Conservation (phyloP, 2,329 filamentous ascomycete species). For the Periconia sp. region DNA sequence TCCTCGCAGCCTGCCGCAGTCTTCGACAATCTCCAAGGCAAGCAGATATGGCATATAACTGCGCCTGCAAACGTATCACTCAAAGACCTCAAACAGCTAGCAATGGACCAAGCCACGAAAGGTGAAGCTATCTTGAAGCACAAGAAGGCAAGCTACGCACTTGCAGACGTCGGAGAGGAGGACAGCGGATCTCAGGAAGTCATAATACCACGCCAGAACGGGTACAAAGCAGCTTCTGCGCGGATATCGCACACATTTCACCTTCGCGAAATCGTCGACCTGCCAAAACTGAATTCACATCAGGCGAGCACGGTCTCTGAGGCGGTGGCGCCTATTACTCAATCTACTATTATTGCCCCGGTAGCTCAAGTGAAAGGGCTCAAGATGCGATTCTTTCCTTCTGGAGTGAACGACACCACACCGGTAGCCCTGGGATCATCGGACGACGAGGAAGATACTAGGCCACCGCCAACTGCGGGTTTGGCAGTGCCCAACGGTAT, state of each 20-base stretch:
- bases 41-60: conserved; percentile 81
- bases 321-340: conserved; percentile 46
- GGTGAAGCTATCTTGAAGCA: conserved; percentile 62
- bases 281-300: conserved; percentile 48
- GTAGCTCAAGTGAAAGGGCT: conserved; percentile 69
- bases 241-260: conserved; percentile 63
- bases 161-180: conserved; percentile 54
- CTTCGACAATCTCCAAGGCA: conserved; percentile 65
- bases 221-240: conserved; percentile 51
- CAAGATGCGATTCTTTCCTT: conserved; percentile 67
- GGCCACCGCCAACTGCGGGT: conserved; percentile 31
- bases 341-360: conserved; percentile 54
- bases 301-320: conserved; percentile 46
- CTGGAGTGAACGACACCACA: conserved; percentile 57
- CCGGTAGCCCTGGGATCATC: conserved; percentile 46
- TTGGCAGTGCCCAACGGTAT: conserved; percentile 25
- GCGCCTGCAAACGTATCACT: conserved; percentile 71
- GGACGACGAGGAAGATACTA: conserved; percentile 47
- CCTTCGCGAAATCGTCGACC: conserved; percentile 63
- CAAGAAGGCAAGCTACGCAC: conserved; percentile 64
- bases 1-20: conserved; percentile 45
- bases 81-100: conserved; percentile 64
- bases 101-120: conserved; percentile 59
- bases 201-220: conserved; percentile 60
- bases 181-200: conserved; percentile 60